These are phyloP conservation scores for Ajuga chamaepitys DNA, from an alignment of 257 asterid genomes.

Conservation along the genomic window DNA sequence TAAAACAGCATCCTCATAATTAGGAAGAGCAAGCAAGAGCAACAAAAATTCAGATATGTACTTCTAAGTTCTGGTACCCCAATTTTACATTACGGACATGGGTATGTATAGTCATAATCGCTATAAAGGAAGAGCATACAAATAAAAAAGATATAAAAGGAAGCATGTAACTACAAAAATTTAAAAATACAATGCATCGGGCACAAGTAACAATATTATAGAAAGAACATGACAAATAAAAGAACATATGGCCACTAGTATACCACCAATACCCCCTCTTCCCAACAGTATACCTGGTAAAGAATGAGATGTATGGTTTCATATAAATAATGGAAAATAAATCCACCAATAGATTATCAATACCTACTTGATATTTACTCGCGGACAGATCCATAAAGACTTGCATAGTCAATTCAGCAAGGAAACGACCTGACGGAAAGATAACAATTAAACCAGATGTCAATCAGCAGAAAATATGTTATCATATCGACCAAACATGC, in stretches of 20 bases:
- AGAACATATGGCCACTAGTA: neutral
- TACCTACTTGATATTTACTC: slow-evolving; percentile 88
- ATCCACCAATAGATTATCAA: neutral
- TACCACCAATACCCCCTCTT: neutral
- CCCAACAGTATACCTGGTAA: neutral
- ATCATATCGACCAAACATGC: neutral
- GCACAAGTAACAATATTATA: neutral
- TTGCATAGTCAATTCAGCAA: slow-evolving; percentile 52
- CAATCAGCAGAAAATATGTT: neutral
- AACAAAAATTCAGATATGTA: neutral
- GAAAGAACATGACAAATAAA: neutral
- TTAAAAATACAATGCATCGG: neutral
- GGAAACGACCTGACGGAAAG: slow-evolving; percentile 58
- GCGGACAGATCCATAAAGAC: slow-evolving; percentile 75
- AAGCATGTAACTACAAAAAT: neutral
- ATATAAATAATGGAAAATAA: slow-evolving; percentile 3
- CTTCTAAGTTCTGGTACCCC: neutral
- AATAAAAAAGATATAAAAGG: neutral
- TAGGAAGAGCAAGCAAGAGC: neutral
- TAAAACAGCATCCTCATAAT: neutral
- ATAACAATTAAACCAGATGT: slow-evolving; percentile 6
- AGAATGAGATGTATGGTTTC: neutral
- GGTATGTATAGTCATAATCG: neutral
- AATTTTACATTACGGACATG: neutral
- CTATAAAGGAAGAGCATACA: neutral